phyloP scores from a whole-genome alignment of 768 basidiomycete genomes.

The Suillus hirtellus region DNA sequence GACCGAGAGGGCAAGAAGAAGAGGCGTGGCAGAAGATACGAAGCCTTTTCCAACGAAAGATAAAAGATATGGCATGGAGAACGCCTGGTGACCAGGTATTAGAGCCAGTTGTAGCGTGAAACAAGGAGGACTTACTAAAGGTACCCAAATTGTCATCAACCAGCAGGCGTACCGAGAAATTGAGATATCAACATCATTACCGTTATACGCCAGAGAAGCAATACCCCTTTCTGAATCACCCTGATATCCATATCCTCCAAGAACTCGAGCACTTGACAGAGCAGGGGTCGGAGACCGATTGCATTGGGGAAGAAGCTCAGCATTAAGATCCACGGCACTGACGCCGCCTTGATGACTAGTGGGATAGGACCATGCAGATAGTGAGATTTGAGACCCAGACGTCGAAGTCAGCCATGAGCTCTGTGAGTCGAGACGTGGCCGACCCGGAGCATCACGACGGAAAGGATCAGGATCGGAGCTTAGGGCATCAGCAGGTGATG shows the following conservation, averaged over 20 bases:
- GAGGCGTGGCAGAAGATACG: conserved; percentile 37
- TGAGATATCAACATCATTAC: conserved; percentile 55
- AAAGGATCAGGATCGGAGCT: conserved; percentile 63
- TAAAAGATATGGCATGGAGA: conserved; percentile 64
- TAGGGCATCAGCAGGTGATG: conserved; percentile 44
- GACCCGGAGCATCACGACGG: conserved; percentile 52
- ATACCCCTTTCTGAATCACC: conserved; percentile 58
- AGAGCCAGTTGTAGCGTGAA: neutral
- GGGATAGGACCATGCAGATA: conserved; percentile 73
- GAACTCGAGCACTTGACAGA: conserved; percentile 58
- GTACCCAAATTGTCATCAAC: conserved; percentile 68
- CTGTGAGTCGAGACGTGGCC: conserved; percentile 60
- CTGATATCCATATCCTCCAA: conserved; percentile 70
- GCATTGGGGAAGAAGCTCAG: conserved; percentile 39
- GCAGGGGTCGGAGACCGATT: conserved; percentile 54
- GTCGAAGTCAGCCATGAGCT: conserved; percentile 74
- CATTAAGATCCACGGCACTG: conserved; percentile 44
- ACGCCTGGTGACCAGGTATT: conserved; percentile 38
- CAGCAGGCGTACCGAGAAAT: conserved; percentile 57
- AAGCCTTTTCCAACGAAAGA: conserved; percentile 42
- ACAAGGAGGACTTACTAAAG: conserved; percentile 50
- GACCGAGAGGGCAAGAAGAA: conserved; percentile 62
- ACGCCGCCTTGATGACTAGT: conserved; percentile 39
- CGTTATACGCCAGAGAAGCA: conserved; percentile 43
- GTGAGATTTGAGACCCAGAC: conserved; percentile 53